Evolutionary conservation across 805 yeast genomes (phyloP).

Genomic region (Metschnikowia gelsemii): DNA sequence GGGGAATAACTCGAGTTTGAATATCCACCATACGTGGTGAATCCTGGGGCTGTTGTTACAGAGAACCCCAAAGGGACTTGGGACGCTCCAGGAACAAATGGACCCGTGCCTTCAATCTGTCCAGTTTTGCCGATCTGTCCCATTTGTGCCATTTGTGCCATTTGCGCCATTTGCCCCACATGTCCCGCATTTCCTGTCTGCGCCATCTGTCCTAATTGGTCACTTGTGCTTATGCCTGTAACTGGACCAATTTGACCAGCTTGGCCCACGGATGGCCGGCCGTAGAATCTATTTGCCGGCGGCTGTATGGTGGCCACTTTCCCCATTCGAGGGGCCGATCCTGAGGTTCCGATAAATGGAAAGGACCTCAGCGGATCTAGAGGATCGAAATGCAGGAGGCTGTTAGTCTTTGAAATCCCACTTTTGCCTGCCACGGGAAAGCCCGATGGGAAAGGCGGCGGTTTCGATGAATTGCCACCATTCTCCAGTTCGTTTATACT

Average conservation of each 20-base stretch:
- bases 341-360: constrained; percentile 36
- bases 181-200: not conserved
- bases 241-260: not conserved
- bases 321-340: constrained; percentile 41
- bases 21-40: constrained; percentile 7
- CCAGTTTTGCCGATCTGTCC: not conserved
- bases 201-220: not conserved
- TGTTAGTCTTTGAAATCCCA: constrained; percentile 7
- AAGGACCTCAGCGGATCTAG: constrained; percentile 11
- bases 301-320: constrained; percentile 48
- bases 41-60: constrained; percentile 2
- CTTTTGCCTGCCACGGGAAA: constrained; percentile 4
- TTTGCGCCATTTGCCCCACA: not conserved
- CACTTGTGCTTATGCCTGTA: not conserved
- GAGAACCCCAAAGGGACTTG: constrained; percentile 3
- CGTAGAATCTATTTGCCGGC: constrained; percentile 39
- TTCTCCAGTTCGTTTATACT: too few species aligned
- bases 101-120: not conserved
- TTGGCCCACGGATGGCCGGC: constrained; percentile 11
- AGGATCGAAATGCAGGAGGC: constrained; percentile 9
- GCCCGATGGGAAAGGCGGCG: too few species aligned
- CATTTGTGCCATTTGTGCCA: not conserved
- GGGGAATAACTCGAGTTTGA: constrained; percentile 3
- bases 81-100: not conserved
- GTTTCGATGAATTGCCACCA: too few species aligned